Evolutionary conservation across 306 rosid genomes (phyloP).

Genomic region (Begonia masoniana): DNA sequence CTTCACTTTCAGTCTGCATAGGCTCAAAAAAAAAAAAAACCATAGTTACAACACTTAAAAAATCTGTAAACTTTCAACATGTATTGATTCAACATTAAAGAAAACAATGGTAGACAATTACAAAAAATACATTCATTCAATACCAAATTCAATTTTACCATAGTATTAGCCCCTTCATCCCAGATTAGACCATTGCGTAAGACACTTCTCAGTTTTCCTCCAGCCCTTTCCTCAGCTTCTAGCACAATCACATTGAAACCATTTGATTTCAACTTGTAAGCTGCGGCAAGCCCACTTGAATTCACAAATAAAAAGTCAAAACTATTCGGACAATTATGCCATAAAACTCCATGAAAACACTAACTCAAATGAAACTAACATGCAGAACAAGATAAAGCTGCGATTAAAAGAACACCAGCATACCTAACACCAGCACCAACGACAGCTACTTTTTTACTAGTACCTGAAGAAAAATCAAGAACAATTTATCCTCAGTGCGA

Average conservation of each 20-base stretch:
- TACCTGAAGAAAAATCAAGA: constrained; percentile 26
- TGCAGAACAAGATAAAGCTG: background rate
- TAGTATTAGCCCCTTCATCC: constrained; percentile 96
- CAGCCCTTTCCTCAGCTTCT: constrained; percentile 78
- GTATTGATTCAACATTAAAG: background rate
- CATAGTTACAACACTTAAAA: constrained; percentile 1
- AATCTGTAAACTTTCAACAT: background rate
- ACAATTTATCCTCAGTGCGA: background rate
- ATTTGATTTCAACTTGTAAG: constrained; percentile 74
- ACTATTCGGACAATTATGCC: background rate
- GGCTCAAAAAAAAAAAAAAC: constrained; percentile 8
- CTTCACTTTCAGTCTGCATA: constrained; percentile 63
- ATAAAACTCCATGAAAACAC: background rate
- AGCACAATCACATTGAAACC: constrained; percentile 64
- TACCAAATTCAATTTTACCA: constrained; percentile 33
- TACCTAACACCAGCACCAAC: constrained; percentile 96
- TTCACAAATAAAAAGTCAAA: constrained; percentile 4
- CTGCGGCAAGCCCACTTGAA: constrained; percentile 85
- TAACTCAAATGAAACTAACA: background rate
- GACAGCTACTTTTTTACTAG: constrained; percentile 68
- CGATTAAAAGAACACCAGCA: background rate
- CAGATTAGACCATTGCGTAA: constrained; percentile 63
- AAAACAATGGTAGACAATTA: background rate
- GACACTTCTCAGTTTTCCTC: constrained; percentile 81
- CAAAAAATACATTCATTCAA: background rate